Conservation (phyloP, 164 flowering plant species). For the Magnolia sinica region DNA sequence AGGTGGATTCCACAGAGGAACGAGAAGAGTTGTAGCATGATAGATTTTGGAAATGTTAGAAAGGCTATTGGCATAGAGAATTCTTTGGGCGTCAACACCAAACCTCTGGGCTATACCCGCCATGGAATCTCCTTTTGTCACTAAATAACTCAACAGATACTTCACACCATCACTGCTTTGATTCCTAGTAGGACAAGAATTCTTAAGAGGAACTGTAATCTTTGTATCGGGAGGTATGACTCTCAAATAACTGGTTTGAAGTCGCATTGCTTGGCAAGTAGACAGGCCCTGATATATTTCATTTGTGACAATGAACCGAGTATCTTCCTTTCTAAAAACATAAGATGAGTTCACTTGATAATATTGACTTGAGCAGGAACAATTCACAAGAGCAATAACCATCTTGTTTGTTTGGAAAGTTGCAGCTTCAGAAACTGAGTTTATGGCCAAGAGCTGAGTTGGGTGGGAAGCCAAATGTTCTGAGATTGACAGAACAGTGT, state of each 20-base stretch:
- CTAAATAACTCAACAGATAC: constrained; percentile 51
- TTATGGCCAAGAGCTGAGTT: constrained; percentile 39
- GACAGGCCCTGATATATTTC: constrained; percentile 56
- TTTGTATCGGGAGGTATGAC: constrained; percentile 24
- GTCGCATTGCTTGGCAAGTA: constrained; percentile 56
- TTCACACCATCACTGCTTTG: constrained; percentile 44
- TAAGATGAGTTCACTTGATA: constrained; percentile 55
- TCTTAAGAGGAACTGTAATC: constrained; percentile 60
- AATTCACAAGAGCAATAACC: constrained; percentile 64
- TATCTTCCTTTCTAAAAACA: constrained; percentile 20
- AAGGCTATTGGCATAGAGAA: constrained; percentile 52
- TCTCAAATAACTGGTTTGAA: constrained; percentile 19
- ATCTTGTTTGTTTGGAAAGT: constrained; percentile 30
- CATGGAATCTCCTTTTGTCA: constrained; percentile 35
- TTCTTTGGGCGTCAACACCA: constrained; percentile 28
- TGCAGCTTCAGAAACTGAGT: constrained; percentile 32
- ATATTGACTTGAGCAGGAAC: constrained; percentile 61
- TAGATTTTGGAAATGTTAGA: constrained; percentile 24
- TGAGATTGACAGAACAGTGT: constrained; percentile 50
- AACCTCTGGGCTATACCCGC: constrained; percentile 32
- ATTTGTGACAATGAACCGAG: constrained; percentile 40
- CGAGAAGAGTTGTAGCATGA: constrained; percentile 57
- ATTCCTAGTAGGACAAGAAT: constrained; percentile 75
- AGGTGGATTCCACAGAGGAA: constrained; percentile 56
- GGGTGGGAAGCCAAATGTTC: constrained; percentile 40